Percentiles rank a stretch among this genome's conserved stretches.
Conservation (phyloP, 306 rosid genomes). For the Trichosanthes truncata region DNA sequence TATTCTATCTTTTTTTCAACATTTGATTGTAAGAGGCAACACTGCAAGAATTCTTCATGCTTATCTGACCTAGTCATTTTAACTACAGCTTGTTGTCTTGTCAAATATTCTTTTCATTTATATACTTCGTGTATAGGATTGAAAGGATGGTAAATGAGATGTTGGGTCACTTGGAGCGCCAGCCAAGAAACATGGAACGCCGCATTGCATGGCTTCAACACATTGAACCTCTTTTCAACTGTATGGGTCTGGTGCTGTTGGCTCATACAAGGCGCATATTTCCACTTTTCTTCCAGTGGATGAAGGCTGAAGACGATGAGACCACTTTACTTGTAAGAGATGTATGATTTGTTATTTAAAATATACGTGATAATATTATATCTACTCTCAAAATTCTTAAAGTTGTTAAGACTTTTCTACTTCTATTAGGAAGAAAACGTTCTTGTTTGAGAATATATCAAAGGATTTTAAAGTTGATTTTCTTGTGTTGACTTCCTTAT, state of each 20-base stretch:
- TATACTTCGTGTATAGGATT: constrained; percentile 35
- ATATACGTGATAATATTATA: not conserved
- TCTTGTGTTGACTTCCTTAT: not conserved
- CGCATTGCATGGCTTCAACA: constrained; percentile 77
- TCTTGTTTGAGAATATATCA: not conserved
- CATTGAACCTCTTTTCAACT: constrained; percentile 43
- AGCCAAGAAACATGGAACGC: constrained; percentile 78
- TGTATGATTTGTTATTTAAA: not conserved
- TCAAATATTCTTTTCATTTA: not conserved
- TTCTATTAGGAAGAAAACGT: not conserved
- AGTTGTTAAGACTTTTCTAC: not conserved
- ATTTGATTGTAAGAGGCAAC: not conserved
- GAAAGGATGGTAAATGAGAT: constrained; percentile 79
- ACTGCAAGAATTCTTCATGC: not conserved
- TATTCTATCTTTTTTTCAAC: not conserved
- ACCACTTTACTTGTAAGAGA: constrained; percentile 70
- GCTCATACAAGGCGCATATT: constrained; percentile 84
- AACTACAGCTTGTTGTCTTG: not conserved
- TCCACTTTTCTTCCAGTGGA: constrained; percentile 86
- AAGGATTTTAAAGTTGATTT: not conserved
- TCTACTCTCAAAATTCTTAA: not conserved
- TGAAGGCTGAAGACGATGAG: constrained; percentile 78
- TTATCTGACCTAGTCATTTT: not conserved
- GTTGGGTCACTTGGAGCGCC: constrained; percentile 93
- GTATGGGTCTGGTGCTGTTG: constrained; percentile 60